Conservation (phyloP, 805 yeast species). For the Zygotorulaspora chibaensis region DNA sequence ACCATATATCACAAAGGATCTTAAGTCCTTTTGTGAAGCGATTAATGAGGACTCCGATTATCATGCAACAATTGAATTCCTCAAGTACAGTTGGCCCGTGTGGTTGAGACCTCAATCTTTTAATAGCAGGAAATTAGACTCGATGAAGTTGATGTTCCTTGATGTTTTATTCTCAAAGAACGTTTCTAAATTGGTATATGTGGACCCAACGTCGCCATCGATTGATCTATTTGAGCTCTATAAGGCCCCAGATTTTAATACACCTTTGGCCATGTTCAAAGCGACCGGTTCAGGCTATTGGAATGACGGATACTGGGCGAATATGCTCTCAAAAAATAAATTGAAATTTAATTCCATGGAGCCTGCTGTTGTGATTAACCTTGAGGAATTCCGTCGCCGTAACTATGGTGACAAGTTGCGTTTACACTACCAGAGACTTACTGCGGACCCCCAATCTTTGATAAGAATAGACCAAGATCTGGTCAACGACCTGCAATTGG, state of each 20-base stretch:
- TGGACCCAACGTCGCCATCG: conserved; percentile 69
- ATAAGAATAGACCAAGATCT: conserved; percentile 87
- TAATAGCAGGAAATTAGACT: conserved; percentile 79
- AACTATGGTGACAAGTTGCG: conserved; percentile 79
- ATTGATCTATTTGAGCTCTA: conserved; percentile 69
- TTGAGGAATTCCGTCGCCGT: conserved; percentile 56
- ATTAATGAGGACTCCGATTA: conserved; percentile 10
- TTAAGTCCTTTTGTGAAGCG: conserved; percentile 54
- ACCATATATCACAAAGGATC: conserved; percentile 40
- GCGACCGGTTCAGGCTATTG: conserved; percentile 81
- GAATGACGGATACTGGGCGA: conserved; percentile 90
- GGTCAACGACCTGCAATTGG: conserved; percentile 77
- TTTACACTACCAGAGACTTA: conserved; percentile 75
- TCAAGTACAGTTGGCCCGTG: conserved; percentile 89
- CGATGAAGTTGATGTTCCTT: conserved; percentile 77
- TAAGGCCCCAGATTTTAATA: conserved; percentile 2
- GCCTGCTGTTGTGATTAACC: conserved; percentile 79
- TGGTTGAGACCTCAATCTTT: conserved; percentile 82
- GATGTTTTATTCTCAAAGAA: conserved; percentile 84
- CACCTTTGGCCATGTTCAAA: conserved; percentile 71
- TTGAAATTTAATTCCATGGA: conserved; percentile 68
- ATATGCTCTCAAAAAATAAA: conserved; percentile 49
- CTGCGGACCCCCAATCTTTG: conserved; percentile 74
- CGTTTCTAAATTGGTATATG: conserved; percentile 71
- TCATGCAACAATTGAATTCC: conserved; percentile 43